Evolutionary conservation across 768 basidiomycete genomes (phyloP).

Genomic region (Xanthoconium purpureum): DNA sequence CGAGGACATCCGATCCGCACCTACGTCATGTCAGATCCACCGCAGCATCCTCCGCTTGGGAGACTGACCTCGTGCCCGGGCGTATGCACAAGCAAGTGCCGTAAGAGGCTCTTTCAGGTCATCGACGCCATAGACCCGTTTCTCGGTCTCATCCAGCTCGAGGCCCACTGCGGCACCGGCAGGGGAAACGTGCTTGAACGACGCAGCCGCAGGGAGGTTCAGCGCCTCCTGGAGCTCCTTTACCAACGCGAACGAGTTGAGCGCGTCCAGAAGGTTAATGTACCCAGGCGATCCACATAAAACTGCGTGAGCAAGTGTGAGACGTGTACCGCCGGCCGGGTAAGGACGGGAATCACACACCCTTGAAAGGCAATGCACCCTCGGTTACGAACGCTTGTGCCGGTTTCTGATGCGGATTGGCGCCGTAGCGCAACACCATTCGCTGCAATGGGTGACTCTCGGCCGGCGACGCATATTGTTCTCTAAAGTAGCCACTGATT

Average conservation of each 20-base stretch:
- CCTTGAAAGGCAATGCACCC: conserved; percentile 91
- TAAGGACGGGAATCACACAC: conserved; percentile 35
- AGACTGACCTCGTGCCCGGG: conserved; percentile 81
- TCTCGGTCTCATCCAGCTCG: conserved; percentile 76
- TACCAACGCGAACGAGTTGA: conserved; percentile 96
- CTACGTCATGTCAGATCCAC: conserved; percentile 36
- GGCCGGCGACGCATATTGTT: conserved; percentile 88
- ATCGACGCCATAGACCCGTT: conserved; percentile 94
- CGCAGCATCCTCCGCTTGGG: neutral
- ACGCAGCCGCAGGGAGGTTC: conserved; percentile 89
- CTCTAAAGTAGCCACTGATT: conserved; percentile 94
- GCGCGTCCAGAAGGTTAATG: conserved; percentile 95
- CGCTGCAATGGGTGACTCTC: conserved; percentile 79
- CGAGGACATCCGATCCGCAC: conserved; percentile 98
- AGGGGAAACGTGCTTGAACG: conserved; percentile 99
- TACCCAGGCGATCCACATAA: conserved; percentile 95
- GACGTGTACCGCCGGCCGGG: neutral
- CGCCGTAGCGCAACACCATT: conserved; percentile 87
- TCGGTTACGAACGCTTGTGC: conserved; percentile 92
- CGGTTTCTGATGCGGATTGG: conserved; percentile 98
- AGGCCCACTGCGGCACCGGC: conserved; percentile 95
- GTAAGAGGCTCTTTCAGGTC: conserved; percentile 90
- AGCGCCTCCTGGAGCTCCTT: conserved; percentile 89
- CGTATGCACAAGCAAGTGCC: conserved; percentile 88
- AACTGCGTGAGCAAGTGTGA: conserved; percentile 43